Evolutionary conservation across 208 protist genomes (phyloP).

Genomic region (Strigomonas oncopelti): DNA sequence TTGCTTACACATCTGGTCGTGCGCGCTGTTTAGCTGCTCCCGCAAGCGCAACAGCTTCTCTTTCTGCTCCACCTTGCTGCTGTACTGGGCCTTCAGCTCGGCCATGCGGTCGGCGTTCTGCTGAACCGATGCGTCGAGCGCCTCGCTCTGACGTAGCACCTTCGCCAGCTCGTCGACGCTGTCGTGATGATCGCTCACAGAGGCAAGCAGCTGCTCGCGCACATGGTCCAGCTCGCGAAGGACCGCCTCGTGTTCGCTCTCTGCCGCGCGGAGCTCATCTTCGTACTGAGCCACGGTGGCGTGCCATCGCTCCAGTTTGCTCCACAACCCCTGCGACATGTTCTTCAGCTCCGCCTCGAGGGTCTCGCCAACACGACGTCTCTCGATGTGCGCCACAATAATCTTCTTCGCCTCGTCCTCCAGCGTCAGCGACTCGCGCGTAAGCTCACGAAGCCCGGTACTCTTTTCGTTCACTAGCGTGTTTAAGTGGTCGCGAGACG

Average conservation of each 20-base stretch:
- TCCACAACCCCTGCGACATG: slow-evolving; percentile 38
- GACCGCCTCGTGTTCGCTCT: slow-evolving; percentile 28
- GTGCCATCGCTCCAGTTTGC: slow-evolving; percentile 26
- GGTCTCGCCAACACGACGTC: slow-evolving; percentile 38
- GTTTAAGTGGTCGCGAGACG: background rate
- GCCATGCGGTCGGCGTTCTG: slow-evolving; percentile 39
- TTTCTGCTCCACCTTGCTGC: background rate
- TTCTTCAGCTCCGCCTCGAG: slow-evolving; percentile 29
- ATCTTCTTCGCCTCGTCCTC: slow-evolving; percentile 38
- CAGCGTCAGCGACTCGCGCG: slow-evolving; percentile 22
- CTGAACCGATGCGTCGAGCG: slow-evolving; percentile 35
- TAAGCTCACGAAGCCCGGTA: slow-evolving; percentile 15
- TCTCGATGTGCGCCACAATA: slow-evolving; percentile 25
- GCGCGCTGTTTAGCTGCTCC: background rate
- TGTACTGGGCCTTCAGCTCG: slow-evolving; percentile 4
- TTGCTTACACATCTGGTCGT: background rate
- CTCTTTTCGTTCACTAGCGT: slow-evolving; percentile 7
- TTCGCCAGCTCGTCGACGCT: slow-evolving; percentile 37
- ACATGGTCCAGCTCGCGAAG: slow-evolving; percentile 33
- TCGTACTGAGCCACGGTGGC: slow-evolving; percentile 14
- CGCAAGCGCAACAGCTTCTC: background rate
- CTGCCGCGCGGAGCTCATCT: slow-evolving; percentile 21
- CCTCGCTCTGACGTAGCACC: slow-evolving; percentile 26
- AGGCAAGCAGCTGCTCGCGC: slow-evolving; percentile 26
- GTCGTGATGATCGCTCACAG: slow-evolving; percentile 40